phyloP scores from a whole-genome alignment of 2,329 filamentous ascomycete species.

The Atkinsonella texensis region DNA sequence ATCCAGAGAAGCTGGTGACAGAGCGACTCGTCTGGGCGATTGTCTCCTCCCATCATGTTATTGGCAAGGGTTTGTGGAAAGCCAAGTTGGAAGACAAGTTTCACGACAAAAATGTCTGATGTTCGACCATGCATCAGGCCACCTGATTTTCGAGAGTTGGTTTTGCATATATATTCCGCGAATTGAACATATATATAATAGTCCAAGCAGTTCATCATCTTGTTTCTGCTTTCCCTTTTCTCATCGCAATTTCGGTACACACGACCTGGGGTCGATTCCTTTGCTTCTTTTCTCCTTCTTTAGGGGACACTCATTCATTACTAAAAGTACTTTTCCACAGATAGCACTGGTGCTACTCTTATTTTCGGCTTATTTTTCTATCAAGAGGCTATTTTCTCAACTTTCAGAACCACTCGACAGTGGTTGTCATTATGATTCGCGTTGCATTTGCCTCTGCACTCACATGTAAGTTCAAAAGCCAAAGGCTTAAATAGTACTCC shows the following conservation, averaged over 20 bases:
- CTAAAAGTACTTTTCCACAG: not conserved
- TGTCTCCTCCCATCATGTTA: not conserved
- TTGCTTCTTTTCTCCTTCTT: not conserved
- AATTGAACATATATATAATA: not conserved
- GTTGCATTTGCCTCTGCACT: constrained; percentile 13
- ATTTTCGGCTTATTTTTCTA: not conserved
- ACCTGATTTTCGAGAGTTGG: not conserved
- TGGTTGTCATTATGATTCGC: constrained; percentile 13
- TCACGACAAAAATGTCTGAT: constrained; percentile 1
- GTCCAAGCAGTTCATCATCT: not conserved
- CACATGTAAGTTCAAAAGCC: constrained; percentile 13
- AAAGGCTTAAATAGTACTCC: not conserved
- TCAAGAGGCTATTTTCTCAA: too few species aligned
- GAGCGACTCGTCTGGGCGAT: not conserved
- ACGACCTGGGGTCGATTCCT: constrained; percentile 5
- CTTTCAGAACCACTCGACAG: not conserved
- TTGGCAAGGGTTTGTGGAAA: not conserved
- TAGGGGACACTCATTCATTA: not conserved
- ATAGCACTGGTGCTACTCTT: not conserved
- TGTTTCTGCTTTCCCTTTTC: not conserved
- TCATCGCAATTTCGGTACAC: not conserved
- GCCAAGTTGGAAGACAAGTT: constrained; percentile 1
- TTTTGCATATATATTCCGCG: not conserved
- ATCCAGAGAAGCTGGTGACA: not conserved
- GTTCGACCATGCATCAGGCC: not conserved